Percentiles rank a stretch among this genome's conserved stretches.
These are phyloP conservation scores for Polymyxa betae DNA, from an alignment of 208 protist species.

Conservation along the genomic window DNA sequence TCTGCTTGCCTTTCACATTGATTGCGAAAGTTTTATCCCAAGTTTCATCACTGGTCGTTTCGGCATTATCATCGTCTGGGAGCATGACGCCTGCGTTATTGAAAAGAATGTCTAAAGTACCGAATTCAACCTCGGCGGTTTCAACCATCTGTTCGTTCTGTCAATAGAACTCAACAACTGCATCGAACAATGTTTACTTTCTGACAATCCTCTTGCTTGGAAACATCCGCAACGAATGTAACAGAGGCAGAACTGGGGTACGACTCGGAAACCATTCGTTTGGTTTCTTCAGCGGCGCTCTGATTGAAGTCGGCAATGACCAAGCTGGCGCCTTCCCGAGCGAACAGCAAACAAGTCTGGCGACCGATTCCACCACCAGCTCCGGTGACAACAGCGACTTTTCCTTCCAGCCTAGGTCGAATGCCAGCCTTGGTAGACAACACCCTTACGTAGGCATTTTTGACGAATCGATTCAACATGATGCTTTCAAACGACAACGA, in stretches of 20 bases:
- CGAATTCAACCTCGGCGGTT: constrained; percentile 72
- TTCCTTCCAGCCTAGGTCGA: constrained; percentile 57
- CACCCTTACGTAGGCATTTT: no score
- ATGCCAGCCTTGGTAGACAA: no score
- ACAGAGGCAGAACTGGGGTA: constrained; percentile 1
- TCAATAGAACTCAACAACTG: not conserved
- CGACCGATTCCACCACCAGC: constrained; percentile 72
- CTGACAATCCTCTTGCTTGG: constrained; percentile 65
- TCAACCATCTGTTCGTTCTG: constrained; percentile 67
- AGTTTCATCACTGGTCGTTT: constrained; percentile 63
- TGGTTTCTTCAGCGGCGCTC: constrained; percentile 59
- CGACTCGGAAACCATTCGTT: not conserved
- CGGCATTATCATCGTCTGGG: constrained; percentile 70
- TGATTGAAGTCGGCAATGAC: constrained; percentile 64
- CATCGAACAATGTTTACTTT: constrained; percentile 56
- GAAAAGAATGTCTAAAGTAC: constrained; percentile 77
- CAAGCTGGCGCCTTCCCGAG: constrained; percentile 71
- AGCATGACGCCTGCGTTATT: constrained; percentile 80
- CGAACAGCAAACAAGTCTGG: constrained; percentile 73
- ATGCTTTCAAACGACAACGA: no score
- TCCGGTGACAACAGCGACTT: constrained; percentile 74
- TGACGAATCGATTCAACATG: no score
- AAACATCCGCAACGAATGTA: constrained; percentile 3
- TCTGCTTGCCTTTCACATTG: constrained; percentile 71
- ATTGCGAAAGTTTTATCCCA: constrained; percentile 77